Evolutionary conservation across 2,329 filamentous ascomycete genomes (phyloP).

Genomic region (Cladosporium cucumerinum): DNA sequence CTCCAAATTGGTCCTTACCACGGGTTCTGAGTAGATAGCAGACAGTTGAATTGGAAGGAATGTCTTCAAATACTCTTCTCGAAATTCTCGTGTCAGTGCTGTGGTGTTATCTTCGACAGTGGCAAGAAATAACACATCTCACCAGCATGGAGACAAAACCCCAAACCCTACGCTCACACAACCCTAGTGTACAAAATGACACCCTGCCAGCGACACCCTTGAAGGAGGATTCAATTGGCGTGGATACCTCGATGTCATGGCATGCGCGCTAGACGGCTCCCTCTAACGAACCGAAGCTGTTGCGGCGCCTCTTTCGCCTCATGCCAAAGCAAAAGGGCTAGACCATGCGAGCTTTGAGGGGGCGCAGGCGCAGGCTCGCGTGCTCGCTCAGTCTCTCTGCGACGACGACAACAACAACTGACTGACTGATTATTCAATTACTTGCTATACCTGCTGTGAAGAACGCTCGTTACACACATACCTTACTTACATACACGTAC

Average conservation of each 20-base stretch:
- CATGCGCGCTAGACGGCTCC: neutral
- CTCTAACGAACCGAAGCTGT: neutral
- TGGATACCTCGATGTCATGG: neutral
- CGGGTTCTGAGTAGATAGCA: constrained; percentile 1
- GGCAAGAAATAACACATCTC: neutral
- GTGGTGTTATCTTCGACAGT: neutral
- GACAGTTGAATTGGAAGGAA: neutral
- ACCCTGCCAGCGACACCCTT: too few relatives aligned
- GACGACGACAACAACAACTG: neutral
- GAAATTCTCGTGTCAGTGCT: neutral
- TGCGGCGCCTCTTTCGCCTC: constrained; percentile 1
- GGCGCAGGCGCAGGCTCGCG: neutral
- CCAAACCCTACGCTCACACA: neutral
- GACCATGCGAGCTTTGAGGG: constrained; percentile 5
- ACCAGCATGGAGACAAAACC: neutral
- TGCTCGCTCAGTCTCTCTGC: neutral
- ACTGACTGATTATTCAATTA: neutral
- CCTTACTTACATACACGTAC: neutral
- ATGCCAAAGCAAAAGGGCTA: constrained; percentile 6
- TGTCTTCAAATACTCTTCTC: neutral
- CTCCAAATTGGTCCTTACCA: neutral
- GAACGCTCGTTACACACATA: neutral
- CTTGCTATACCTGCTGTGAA: neutral
- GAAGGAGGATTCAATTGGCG: neutral
- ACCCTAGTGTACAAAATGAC: neutral